Evolutionary conservation across 2,329 filamentous ascomycete species (phyloP), one percentile per base, ranked within the genome.

Genomic region (Graphilbum ipis-grandicollis): DNA sequence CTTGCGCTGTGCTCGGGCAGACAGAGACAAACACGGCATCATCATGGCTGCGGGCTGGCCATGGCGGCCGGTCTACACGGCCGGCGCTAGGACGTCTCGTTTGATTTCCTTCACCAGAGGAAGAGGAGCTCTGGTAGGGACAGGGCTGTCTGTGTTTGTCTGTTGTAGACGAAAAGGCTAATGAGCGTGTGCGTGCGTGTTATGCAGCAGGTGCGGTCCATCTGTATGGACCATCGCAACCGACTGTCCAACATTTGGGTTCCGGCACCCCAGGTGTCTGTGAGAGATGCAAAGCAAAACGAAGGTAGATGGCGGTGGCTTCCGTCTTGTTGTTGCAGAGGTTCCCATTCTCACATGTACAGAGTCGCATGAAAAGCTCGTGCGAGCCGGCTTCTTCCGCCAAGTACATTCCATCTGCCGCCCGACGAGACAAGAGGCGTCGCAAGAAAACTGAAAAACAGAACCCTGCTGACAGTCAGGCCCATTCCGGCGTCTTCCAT

Each of bases 401-500:
- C 46, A 85, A 74, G 77, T 84, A 17, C 80, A 93, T 52, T 73
- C 86, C 8, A 90, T 90, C 22, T 74, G 96, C 26, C 98, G 93
- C 48, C 90, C 98, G 50, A 67, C 93, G 50, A 25, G n/a, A n/a
- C n/a, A n/a, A n/a, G n/a, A n/a, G n/a, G n/a, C n/a, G n/a, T n/a
- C n/a, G n/a, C n/a, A n/a, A n/a, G n/a, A n/a, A n/a, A n/a, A n/a
- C n/a, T n/a, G n/a, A n/a, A n/a, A n/a, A n/a, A n/a, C n/a, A n/a
- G n/a, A n/a, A n/a, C n/a, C 23, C 12, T 25, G 23, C 12, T 25
- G 23, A 25, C 23, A 25, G 12, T 8, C 46, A 85, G 74, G 77
- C 84, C 17, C 80, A 93, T 52, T 74, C 86, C 8, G 90, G 90
- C 21, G 74, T 96, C 26, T 98, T 94, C 48, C 90, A 98, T 50